These are phyloP conservation scores for Alternaria hordeiaustralica DNA, from an alignment of 2,329 filamentous ascomycete species.

Conservation along the genomic window DNA sequence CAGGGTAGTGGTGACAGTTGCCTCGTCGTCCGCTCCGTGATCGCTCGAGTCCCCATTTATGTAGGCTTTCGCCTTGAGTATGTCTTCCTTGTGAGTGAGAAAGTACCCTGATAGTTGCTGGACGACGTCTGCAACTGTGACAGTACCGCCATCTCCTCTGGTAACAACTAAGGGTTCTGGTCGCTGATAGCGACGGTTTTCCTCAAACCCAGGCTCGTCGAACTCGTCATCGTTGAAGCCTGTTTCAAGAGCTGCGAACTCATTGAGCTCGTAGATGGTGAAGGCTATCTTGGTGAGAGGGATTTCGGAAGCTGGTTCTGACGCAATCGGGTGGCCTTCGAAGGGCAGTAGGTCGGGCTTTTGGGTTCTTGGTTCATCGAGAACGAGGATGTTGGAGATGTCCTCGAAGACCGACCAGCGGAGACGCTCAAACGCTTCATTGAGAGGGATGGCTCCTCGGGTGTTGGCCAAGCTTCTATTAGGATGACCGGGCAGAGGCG, in stretches of 20 bases:
- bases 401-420: neutral
- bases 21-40: neutral
- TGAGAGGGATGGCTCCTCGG: neutral
- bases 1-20: neutral
- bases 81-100: neutral
- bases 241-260: neutral
- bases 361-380: neutral
- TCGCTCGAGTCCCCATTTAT: neutral
- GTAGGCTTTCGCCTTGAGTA: neutral
- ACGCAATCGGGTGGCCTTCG: neutral
- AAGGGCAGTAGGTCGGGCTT: neutral
- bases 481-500: fast-evolving
- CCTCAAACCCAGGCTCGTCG: neutral
- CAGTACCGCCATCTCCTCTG: neutral
- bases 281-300: neutral
- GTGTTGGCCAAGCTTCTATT: neutral
- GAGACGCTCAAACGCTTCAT: neutral
- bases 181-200: neutral
- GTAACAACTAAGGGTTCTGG: neutral
- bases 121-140: neutral
- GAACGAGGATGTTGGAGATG: neutral
- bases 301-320: neutral
- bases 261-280: neutral
- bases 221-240: neutral
- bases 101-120: neutral